These are phyloP conservation scores for Phytophthora fragariaefolia DNA, from an alignment of 352 stramenopile species.

Conservation along the genomic window DNA sequence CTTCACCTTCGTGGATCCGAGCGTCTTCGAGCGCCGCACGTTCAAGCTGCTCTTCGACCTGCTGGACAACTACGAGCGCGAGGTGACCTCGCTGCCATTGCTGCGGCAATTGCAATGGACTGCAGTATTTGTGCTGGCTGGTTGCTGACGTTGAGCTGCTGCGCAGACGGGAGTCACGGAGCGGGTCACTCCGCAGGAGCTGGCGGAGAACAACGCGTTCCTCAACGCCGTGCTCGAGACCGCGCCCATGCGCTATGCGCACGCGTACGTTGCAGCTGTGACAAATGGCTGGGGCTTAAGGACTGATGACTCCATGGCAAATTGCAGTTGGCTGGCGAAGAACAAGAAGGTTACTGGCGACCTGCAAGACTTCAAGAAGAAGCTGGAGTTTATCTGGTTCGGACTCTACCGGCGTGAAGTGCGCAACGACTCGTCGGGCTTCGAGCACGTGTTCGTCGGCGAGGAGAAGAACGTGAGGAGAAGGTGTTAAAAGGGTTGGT, in stretches of 20 bases:
- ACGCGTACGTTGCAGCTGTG: slow-evolving; percentile 76
- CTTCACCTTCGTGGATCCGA: slow-evolving; percentile 90
- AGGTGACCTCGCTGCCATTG: slow-evolving; percentile 38
- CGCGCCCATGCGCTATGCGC: slow-evolving; percentile 93
- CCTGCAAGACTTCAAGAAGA: slow-evolving; percentile 83
- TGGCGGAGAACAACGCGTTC: slow-evolving; percentile 92
- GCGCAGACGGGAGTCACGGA: slow-evolving; percentile 86
- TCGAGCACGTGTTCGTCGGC: slow-evolving; percentile 97
- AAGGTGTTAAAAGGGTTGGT: too few species aligned
- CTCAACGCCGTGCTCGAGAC: slow-evolving; percentile 94
- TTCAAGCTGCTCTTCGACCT: slow-evolving; percentile 92
- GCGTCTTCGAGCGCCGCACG: slow-evolving; percentile 90
- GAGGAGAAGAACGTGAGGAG: slow-evolving; percentile 91
- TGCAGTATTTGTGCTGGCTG: neutral
- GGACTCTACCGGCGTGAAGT: slow-evolving; percentile 92
- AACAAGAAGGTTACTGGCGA: slow-evolving; percentile 87
- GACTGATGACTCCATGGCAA: neutral
- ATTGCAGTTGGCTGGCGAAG: slow-evolving; percentile 75
- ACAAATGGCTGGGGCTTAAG: neutral
- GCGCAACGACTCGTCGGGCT: slow-evolving; percentile 92
- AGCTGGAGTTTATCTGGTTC: slow-evolving; percentile 96
- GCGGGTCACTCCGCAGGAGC: slow-evolving; percentile 85
- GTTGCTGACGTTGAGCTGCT: slow-evolving; percentile 6
- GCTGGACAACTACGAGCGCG: slow-evolving; percentile 91
- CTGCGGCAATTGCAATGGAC: neutral